Evolutionary conservation across 768 basidiomycete species (phyloP).

Genomic region (Pleurotus citrinopileatus): DNA sequence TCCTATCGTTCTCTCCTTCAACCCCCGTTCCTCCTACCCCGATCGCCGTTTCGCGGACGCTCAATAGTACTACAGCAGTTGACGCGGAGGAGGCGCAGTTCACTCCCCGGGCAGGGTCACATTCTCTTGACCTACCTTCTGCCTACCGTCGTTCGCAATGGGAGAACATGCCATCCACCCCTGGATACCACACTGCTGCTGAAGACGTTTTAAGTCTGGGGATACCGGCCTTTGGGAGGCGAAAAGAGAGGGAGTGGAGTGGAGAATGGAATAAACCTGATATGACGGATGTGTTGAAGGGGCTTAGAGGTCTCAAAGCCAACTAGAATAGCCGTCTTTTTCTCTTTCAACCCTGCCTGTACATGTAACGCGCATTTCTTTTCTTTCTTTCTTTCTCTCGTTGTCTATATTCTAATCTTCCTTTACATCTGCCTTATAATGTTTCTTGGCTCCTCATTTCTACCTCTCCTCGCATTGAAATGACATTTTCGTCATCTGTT

Average conservation of each 20-base stretch:
- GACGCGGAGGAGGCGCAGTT: neutral
- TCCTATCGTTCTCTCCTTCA: conserved; percentile 2
- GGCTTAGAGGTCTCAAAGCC: conserved; percentile 25
- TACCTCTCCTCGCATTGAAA: too few species aligned
- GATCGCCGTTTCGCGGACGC: neutral
- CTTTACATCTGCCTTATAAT: too few species aligned
- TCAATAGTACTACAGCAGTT: neutral
- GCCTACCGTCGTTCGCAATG: conserved; percentile 6
- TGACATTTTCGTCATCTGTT: too few species aligned
- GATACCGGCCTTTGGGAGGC: conserved; percentile 14
- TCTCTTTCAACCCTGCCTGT: too few species aligned
- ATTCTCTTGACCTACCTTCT: conserved; percentile 1
- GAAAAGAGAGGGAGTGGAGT: conserved; percentile 36
- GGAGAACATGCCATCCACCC: conserved; percentile 7
- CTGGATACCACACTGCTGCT: neutral
- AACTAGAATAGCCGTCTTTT: too few species aligned
- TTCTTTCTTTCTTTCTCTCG: neutral
- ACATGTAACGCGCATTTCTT: neutral
- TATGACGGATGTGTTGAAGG: conserved; percentile 30
- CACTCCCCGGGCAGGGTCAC: conserved; percentile 2
- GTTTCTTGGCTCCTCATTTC: too few species aligned
- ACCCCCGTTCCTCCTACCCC: neutral
- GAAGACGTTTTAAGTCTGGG: conserved; percentile 14
- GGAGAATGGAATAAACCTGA: conserved; percentile 37
- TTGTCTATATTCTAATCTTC: too few species aligned